phyloP scores from a whole-genome alignment of 192 early-diverging fungal species.

The Rhizophlyctis rosea region DNA sequence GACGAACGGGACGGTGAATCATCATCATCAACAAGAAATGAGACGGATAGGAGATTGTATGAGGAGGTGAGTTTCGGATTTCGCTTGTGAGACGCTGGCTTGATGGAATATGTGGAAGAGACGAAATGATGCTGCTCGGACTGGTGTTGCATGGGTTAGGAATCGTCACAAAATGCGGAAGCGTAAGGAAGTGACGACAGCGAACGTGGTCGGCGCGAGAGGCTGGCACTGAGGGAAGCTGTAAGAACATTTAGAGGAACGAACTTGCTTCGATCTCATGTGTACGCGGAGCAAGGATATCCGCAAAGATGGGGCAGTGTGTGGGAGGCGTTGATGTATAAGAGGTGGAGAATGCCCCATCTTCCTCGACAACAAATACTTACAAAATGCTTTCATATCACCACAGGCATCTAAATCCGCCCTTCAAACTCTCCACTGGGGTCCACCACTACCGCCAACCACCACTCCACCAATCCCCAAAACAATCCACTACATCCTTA shows the following conservation, averaged over 20 bases:
- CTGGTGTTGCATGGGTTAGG: not conserved
- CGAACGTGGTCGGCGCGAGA: too few species aligned
- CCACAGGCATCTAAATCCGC: not conserved
- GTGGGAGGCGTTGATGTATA: not conserved
- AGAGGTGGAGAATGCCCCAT: not conserved
- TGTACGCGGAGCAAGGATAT: too few species aligned
- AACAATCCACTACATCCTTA: slow-evolving; percentile 35
- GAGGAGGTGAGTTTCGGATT: not conserved
- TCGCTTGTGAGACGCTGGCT: not conserved
- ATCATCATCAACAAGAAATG: not conserved
- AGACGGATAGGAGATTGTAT: not conserved
- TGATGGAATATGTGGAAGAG: not conserved
- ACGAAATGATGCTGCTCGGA: not conserved
- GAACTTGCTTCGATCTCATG: too few species aligned
- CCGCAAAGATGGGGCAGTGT: not conserved
- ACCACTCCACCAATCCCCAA: slow-evolving; percentile 15
- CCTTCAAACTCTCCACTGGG: slow-evolving; percentile 10
- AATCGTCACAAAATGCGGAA: not conserved
- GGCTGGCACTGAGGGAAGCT: too few species aligned
- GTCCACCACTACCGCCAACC: slow-evolving; percentile 2
- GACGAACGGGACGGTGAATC: not conserved
- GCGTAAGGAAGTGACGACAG: not conserved
- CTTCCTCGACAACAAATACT: not conserved
- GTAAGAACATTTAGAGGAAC: too few species aligned
- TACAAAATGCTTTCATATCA: not conserved